Base-by-base conservation (phyloP, 768 basidiomycete species). In the Serpula lacrymans region DNA sequence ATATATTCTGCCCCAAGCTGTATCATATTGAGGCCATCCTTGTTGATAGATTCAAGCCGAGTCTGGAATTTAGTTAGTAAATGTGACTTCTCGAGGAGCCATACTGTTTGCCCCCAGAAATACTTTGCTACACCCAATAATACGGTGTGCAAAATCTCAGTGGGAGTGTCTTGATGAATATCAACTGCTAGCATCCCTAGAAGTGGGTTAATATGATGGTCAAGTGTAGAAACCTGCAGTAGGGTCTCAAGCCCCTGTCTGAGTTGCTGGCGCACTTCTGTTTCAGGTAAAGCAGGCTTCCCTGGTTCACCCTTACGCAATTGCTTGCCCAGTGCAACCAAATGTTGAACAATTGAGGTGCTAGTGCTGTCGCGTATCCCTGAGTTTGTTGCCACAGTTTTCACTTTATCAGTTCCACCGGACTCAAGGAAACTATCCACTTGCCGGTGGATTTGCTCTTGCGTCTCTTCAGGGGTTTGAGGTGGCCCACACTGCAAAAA, bases 101-200 rank as follows among this genome's bases (percentile, higher is more conserved):
- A 53, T 1, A 31, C 18, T 0, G 47, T 58, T 16, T 61, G 54
- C 0, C 37, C 53, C 53, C 59, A 69, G 20, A 59, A 56, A 21
- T 68, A 68, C 29, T 67, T 68, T 11, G 64, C 47, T 3, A 63
- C 35, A 7, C 65, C 60, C 1, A 68, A 53, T 1, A 67, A 52
- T 2, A 62, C 48, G 0, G 55, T 67, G 20, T 68, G 66, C 0
- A 68, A 50, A 1, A 63, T 55, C 33, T 68, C 58, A 0, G 55
- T 61, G 0, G 59, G 64, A 0, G 57, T 68, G 25, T 68, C 61
- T 2, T 46, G 25, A 17, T 63, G 58, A 16, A 62, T 48, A 22
- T 63, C 44, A 1, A 65, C 61, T 61, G 27, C n/a, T 28, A 28
- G 27, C 39, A 46, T 28, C 1, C 45, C 41, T 4, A 46, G 10